Base-by-base conservation (phyloP, 441 rosid genomes). In the Sinapis alba region DNA sequence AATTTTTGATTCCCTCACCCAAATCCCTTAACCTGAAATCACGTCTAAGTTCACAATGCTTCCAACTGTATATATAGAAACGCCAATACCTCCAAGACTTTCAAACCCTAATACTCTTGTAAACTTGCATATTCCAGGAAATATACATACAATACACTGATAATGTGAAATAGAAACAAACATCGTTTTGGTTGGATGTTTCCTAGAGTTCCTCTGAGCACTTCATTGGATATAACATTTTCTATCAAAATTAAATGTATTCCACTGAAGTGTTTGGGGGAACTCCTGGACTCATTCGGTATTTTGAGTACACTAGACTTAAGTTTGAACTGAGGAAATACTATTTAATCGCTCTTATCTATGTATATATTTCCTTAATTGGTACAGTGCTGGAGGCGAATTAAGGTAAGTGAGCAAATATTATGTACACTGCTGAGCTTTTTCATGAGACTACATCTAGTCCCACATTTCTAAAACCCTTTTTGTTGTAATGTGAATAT, bases 231-330 rank as follows among this genome's bases (percentile, higher is more conserved):
- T 26, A 38, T 13, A 18, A 12, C 60, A 47, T 72, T 59, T 43
- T 70, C 11, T 1, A 23, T 51, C 2, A 53, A 58, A 57, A 6
- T 13, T 58, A 36, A 16, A 23, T 32, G 36, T 23, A 58, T 65
- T 71, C 76, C 36, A 78, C 73, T 83, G 84, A 83, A 83, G 81
- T 72, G 76, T 72, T 72, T 72, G 70, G 76, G 70, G 76, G 76
- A 54, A 72, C 76, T 72, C 76, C 28, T 36, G 64, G 76, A 65
- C 76, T 70, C 68, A 74, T 66, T 70, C 58, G 58, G 58, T 53
- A 34, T 12, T 19, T 53, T 53, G 58, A 8, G 58, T 53, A 19
- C 6, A 53, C 26, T 19, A 19, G 58, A 53, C 56, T 18, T 45
- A 7, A 18, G 23, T 18, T 41, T 36, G 43, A 36, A 36, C 11